Evolutionary conservation across 192 early-diverging fungal genomes (phyloP).

Genomic region (Podila epicladia): DNA sequence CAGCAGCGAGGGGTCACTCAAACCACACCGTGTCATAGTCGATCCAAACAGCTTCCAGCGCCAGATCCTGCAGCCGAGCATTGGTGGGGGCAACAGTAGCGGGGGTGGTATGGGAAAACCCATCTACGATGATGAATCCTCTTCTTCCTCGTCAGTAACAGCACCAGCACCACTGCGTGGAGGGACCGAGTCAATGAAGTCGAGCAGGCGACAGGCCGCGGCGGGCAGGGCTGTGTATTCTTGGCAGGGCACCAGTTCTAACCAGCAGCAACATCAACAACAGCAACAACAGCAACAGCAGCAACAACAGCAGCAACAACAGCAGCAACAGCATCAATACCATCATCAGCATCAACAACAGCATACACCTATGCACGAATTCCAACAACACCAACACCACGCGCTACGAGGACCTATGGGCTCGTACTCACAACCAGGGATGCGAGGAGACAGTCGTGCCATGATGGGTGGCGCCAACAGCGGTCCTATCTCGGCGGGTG

Average conservation of each 20-base stretch:
- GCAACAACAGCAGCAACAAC: conserved; percentile 15
- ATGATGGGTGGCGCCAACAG: conserved; percentile 12
- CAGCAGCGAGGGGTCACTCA: conserved; percentile 14
- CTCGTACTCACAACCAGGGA: conserved; percentile 40
- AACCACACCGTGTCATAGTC: conserved; percentile 37
- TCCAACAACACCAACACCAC: conserved; percentile 1
- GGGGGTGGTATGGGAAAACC: conserved; percentile 10
- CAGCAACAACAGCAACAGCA: conserved; percentile 12
- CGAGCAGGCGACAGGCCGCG: conserved; percentile 26
- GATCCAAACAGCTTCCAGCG: conserved; percentile 51
- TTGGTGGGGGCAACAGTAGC: conserved; percentile 2
- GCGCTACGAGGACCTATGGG: conserved; percentile 19
- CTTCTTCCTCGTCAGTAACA: too few relatives aligned
- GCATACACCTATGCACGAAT: neutral
- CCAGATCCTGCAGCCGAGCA: conserved; percentile 29
- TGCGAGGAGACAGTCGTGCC: conserved; percentile 19
- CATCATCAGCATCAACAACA: conserved; percentile 12
- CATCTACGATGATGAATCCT: neutral
- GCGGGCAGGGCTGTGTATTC: conserved; percentile 46
- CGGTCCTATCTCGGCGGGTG: conserved; percentile 18
- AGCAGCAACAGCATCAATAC: neutral
- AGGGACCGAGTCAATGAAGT: conserved; percentile 8
- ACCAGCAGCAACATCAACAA: conserved; percentile 30
- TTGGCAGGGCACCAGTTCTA: conserved; percentile 38
- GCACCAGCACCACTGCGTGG: neutral